Base-by-base conservation (phyloP, 106 monocot genomes). In the Dactylorhiza incarnata region DNA sequence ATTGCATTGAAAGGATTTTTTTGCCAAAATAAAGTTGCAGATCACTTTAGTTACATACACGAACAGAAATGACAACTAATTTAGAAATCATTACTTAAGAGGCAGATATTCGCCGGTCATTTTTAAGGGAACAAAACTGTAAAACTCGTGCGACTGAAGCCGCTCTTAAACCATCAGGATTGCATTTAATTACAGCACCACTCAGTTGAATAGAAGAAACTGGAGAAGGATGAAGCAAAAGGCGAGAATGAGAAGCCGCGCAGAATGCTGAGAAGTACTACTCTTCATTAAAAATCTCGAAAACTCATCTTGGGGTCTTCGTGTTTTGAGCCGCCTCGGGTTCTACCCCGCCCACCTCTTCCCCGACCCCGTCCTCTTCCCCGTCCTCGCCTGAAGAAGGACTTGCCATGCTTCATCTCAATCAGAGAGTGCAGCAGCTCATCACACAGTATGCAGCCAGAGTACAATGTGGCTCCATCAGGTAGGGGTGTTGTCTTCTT, bases 271-370 rank as follows among this genome's bases (percentile, higher is more conserved):
- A 12, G 25, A 65, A 65, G 26, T 12, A 65, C 11, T 24, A 25
- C 29, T 3, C 65, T 29, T 29, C 26, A 46, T 87, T 58, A 97
- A 71, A 97, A 97, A 78, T 97, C 93, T 50, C 96, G 83, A 45
- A 97, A 93, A 69, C 93, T 97, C 96, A 96, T 96, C 73, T 91
- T 96, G 5, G 93, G 95, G 53, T 96, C 95, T 16, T 79, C 85
- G 51, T 83, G 61, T 45, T 77, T 91, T 9, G 77, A 74, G 74
- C 81, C 73, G 46, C 89, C 85, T 54, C 88, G 37, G 24, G 83
- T 75, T 67, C 87, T 78, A 22, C 92, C 78, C 45, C 86, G 81
- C 43, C 83, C 12, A 8, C 88, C 80, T 22, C 87, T 58, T 4
- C 90, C 80, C 55, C 90, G 80, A 5, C 92, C 87, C 56, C 94